Base-by-base conservation (phyloP, 495 filamentous ascomycete genomes). In the Bryoglossum gracile region DNA sequence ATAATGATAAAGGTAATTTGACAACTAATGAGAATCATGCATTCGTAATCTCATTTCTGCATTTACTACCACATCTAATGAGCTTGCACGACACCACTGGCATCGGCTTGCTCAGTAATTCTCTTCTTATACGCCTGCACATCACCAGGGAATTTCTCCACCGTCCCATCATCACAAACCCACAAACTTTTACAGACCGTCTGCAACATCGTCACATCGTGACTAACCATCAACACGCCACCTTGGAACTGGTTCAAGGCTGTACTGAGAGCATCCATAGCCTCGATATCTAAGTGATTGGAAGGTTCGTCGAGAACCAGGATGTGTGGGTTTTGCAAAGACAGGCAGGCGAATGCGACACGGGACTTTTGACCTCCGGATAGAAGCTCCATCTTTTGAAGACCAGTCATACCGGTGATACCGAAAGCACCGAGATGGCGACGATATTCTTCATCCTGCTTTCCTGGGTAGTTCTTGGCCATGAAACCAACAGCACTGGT, bases 141-240 rank as follows among this genome's bases (percentile, higher is more conserved):
- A 64, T 91, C 89, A 22, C 92, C 92, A 46, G 83, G 80, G 66
- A 99, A 99, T 68, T 92, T 87, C 77, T 92, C 87, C n/a, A 99
- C 89, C 4, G 83, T 92, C 13, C 92, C 94, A 53, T 82, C 71
- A 64, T 99, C 92, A 60, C 92, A 99, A 47, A 99, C 91, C 92
- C 92, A 99, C 57, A 99, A 68, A 60, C 80, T 90, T 24, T 72
- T 88, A 64, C 92, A 99, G 14, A 99, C 92, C 50, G 83, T 95
- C 71, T 92, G 89, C 61, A 97, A 65, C 91, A 97, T 97, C 0
- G 94, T 97, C 28, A 99, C 94, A 64, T 99, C 92, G 81, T 99
- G 92, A 49, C 86, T 92, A 33, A 99, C 92, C 90, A 99, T 97
- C 44, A 99, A 72, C 53, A 97, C 90, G 55, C 92, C 92, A 35